Evolutionary conservation across 331 rosid species (phyloP), one percentile per base, ranked within the genome.

Genomic region (Malus hybrid): DNA sequence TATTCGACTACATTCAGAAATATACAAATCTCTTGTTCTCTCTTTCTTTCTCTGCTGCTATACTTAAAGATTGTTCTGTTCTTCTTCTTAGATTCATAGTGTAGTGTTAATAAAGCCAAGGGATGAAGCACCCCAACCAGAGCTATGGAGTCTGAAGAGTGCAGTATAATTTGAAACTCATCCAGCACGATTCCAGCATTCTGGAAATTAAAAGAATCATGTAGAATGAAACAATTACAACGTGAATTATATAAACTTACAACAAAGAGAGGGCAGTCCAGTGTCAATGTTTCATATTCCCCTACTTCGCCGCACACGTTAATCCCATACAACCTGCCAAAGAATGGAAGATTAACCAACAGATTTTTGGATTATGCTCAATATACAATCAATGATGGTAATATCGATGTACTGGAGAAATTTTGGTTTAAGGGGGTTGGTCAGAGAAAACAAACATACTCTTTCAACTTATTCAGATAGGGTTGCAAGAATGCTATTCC

Each of bases 291-390:
- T 82, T 94, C 99, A 86, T 91, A 94, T 80, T 94, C 99, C 65
- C 99, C 97, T 85, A 95, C 99, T 90, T 94, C 99, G 36, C 99
- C 99, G 10, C 99, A 94, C 28, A 91, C 96, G 77, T 91, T 94
- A 71, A 88, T 87, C 82, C 97, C 99, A 79, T 88, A 94, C 80
- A 88, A 73, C 85, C 99, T 94, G 87, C 74, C 79, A 74, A 72
- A 46, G 59, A 73, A 59, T 12, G 29, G 14, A 73, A 61, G 72
- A 28, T 20, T 61, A 75, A 46, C 32, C 74, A 72, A 56, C 54
- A 72, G n/a, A 27, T 65, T 73, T 54, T 56, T 64, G 11, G 9
- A 70, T 66, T 29, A 54, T n/a, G 69, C 74, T 68, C 69, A 78
- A 76, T 1, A 36, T 69, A 73, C 46, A 31, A 70, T 9, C 67